Conservation (phyloP, 2,329 filamentous ascomycete genomes). For the Hypoxylon sp. region DNA sequence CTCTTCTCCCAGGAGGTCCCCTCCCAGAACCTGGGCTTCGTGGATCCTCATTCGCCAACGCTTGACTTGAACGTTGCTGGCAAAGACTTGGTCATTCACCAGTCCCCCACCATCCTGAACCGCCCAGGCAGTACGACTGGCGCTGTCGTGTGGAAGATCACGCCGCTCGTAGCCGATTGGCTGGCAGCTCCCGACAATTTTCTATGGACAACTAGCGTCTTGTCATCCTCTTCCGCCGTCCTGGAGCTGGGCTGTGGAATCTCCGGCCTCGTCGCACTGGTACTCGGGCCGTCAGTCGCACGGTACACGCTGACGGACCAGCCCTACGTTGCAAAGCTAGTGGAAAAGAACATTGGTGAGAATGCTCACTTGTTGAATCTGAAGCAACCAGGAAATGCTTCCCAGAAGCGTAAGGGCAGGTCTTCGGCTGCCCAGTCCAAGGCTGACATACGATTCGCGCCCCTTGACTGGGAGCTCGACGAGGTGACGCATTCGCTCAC, state of each 20-base stretch:
- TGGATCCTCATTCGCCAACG: conserved; percentile 72
- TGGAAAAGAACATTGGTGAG: conserved; percentile 77
- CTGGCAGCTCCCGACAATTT: conserved; percentile 69
- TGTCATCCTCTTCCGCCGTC: conserved; percentile 64
- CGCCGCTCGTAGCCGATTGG: conserved; percentile 83
- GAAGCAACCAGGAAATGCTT: conserved; percentile 13
- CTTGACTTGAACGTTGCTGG: conserved; percentile 74
- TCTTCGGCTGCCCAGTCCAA: conserved; percentile 9
- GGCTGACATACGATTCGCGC: conserved; percentile 60
- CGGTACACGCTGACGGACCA: conserved; percentile 88
- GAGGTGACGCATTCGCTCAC: conserved; percentile 57
- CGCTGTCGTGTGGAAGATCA: conserved; percentile 91
- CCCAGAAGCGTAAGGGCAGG: conserved; percentile 38
- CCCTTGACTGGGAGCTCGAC: conserved; percentile 85
- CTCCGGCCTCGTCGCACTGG: conserved; percentile 78
- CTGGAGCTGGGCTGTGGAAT: conserved; percentile 91
- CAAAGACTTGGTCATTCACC: conserved; percentile 77
- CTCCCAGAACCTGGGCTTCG: conserved; percentile 82
- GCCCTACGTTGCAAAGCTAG: conserved; percentile 77
- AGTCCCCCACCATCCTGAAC: conserved; percentile 82
- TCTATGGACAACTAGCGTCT: conserved; percentile 63
- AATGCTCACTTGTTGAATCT: conserved; percentile 54
- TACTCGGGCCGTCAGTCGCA: conserved; percentile 66
- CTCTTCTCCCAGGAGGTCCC: conserved; percentile 81
- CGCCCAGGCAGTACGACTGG: conserved; percentile 77